Percentiles rank a stretch among this genome's conserved stretches.
These are phyloP conservation scores for Nelumbo lutea DNA, from an alignment of 164 flowering plant species.

Conservation along the genomic window DNA sequence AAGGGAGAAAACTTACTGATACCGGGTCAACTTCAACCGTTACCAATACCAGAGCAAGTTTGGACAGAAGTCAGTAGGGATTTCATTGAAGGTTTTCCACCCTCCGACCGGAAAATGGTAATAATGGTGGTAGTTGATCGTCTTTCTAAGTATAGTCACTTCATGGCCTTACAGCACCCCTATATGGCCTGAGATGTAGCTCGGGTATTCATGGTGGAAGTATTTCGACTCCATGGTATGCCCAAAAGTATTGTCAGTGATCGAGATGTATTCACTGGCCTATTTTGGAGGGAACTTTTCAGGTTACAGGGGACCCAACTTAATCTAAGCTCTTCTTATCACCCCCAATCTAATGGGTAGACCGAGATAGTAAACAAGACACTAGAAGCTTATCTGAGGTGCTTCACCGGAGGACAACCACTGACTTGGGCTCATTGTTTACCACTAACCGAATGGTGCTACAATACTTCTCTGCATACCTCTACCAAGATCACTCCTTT, in stretches of 20 bases:
- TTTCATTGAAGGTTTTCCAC: background rate
- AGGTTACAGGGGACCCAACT: background rate
- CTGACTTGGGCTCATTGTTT: background rate
- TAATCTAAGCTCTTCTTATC: background rate
- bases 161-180: background rate
- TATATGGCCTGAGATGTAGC: background rate
- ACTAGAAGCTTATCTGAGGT: background rate
- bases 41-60: background rate
- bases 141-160: background rate
- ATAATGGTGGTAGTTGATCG: background rate
- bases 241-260: background rate
- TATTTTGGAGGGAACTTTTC: background rate
- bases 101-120: background rate
- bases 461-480: background rate
- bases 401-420: background rate
- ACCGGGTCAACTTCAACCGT: background rate
- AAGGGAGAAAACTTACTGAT: too few species aligned
- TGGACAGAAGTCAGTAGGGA: background rate
- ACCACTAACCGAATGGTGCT: background rate
- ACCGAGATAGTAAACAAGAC: background rate
- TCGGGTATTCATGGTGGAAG: background rate
- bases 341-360: background rate
- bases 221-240: background rate
- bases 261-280: background rate
- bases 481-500: background rate